Evolutionary conservation across 352 stramenopile genomes (phyloP), one percentile per base, ranked within the genome.

Genomic region (Pythium insidiosum): DNA sequence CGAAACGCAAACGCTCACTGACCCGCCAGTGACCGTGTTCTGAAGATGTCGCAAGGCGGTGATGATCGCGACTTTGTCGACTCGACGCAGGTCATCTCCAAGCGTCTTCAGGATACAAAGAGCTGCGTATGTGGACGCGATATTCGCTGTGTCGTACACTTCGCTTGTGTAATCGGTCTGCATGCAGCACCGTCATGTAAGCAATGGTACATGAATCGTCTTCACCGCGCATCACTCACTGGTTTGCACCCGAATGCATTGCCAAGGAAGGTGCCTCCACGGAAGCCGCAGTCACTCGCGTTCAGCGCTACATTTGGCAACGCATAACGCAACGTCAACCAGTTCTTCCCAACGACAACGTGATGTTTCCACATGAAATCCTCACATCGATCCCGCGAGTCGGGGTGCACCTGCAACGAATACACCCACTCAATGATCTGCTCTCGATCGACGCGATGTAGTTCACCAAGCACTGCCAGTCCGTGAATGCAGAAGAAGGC

Each of bases 381-480:
- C n/a, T n/a, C n/a, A 81, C 76, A 73, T 31, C 53, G 63, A 41
- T 89, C 76, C 24, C 57, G 58, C 31, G 60, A 66, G 47, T 91
- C 76, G 2, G 76, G 76, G 40, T 80, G 60, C 42, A 94, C 69
- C 46, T 94, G 82, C 33, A 93, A 60, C 41, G 62, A 74, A 52
- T 94, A 94, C 34, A 95, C 65, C 80, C 80, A 95, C 39, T 95
- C 80, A 43, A 94, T 67, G 52, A 94, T 66, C 43, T 78, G 56
- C 33, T 66, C 57, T 38, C 68, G 67, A 48, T 93, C 62, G 23
- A 94, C 53, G 18, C 66, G 75, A 38, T 92, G 58, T 3, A 95
- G 53, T 47, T 88, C 77, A 5, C 61, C 73, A 29, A 95, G 68
- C 49, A 95, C 43, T 15, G 80, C 80, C 36, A 95, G 67, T 3